Percentiles rank a stretch among this genome's conserved stretches.
Conservation (phyloP, 2,329 filamentous ascomycete genomes). For the Colletotrichum filicis region DNA sequence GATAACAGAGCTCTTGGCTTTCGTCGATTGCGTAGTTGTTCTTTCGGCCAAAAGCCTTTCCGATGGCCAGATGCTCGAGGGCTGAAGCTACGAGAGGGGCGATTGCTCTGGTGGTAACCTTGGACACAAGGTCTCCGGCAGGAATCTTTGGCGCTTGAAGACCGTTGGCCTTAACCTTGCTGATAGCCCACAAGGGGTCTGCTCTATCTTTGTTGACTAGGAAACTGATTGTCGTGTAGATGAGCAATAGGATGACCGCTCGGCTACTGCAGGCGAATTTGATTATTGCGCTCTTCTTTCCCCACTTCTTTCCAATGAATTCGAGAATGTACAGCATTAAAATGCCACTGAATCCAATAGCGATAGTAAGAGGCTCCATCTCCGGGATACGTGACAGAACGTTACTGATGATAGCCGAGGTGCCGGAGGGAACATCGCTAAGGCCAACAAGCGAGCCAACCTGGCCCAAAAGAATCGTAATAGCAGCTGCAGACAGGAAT, state of each 20-base stretch:
- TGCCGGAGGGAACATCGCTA: conserved; percentile 57
- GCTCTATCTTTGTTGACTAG: conserved; percentile 66
- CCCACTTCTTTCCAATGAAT: conserved; percentile 68
- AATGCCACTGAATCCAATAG: conserved; percentile 68
- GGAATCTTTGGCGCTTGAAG: conserved; percentile 63
- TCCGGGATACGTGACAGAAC: conserved; percentile 66
- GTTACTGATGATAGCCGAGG: conserved; percentile 68
- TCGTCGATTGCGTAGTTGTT: conserved; percentile 73
- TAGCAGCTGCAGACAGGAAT: conserved; percentile 74
- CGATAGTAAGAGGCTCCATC: conserved; percentile 67
- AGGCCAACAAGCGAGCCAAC: conserved; percentile 70
- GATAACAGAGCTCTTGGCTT: conserved; percentile 73
- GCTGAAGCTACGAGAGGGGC: conserved; percentile 71
- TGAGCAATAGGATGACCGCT: conserved; percentile 68
- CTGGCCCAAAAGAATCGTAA: conserved; percentile 74
- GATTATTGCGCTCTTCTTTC: conserved; percentile 65
- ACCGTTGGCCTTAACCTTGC: conserved; percentile 66
- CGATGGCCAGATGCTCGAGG: conserved; percentile 73
- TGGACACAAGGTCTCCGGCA: conserved; percentile 58
- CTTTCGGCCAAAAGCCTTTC: conserved; percentile 69
- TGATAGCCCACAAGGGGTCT: conserved; percentile 66
- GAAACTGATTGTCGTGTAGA: conserved; percentile 73
- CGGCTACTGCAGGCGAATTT: conserved; percentile 70
- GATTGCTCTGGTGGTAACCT: conserved; percentile 64
- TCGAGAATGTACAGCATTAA: conserved; percentile 66